Conservation (phyloP, 176 grass and related monocot genomes). For the Otatea glauca region DNA sequence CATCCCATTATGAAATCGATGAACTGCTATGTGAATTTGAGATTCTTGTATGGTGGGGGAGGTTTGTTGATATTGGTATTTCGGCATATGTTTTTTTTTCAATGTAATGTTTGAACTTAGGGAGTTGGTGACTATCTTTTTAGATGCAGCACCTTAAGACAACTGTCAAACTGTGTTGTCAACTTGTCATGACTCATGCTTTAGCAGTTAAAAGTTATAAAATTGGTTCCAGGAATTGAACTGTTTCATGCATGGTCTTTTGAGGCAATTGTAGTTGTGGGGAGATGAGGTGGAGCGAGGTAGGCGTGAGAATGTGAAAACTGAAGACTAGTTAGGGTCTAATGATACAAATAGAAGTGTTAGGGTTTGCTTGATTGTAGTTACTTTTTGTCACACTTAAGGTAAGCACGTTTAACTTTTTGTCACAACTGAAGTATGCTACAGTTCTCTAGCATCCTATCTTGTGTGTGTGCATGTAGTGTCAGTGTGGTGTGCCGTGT, state of each 20-base stretch:
- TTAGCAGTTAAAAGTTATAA: neutral
- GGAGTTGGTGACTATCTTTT: neutral
- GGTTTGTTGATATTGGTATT: constrained; percentile 57
- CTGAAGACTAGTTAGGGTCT: neutral
- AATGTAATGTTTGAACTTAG: constrained; percentile 22
- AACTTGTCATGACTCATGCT: neutral
- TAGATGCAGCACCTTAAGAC: neutral
- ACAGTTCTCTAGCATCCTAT: too few species aligned
- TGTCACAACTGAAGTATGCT: too few species aligned
- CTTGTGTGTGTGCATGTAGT: too few species aligned
- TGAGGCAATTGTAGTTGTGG: neutral
- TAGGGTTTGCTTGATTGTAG: too few species aligned
- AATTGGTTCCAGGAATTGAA: neutral
- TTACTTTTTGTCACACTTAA: too few species aligned
- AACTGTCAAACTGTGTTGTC: neutral
- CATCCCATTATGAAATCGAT: constrained; percentile 51
- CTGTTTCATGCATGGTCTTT: neutral
- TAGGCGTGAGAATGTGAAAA: neutral
- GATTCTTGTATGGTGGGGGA: constrained; percentile 46
- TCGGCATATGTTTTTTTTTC: constrained; percentile 15
- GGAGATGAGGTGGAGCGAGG: neutral
- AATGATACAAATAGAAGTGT: too few species aligned
- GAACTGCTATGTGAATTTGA: constrained; percentile 45
- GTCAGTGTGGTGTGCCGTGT: too few species aligned
- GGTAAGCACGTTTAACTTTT: too few species aligned